Percentiles rank a stretch among this genome's conserved stretches.
These are phyloP conservation scores for Cordyceps tenuipes DNA, from an alignment of 2,329 filamentous ascomycete genomes.

Conservation along the genomic window DNA sequence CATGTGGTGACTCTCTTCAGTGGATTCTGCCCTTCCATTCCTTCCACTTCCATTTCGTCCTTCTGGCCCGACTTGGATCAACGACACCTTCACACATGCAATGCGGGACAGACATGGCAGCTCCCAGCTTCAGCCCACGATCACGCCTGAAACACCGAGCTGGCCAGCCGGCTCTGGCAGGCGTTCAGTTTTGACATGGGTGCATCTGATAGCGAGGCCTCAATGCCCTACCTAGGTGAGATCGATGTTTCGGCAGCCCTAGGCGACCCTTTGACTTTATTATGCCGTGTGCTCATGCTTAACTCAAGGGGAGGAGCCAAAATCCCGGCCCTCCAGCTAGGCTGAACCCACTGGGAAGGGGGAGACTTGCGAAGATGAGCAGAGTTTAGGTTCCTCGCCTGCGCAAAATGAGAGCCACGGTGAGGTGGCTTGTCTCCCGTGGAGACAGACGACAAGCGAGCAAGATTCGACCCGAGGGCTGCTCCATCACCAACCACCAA, in stretches of 20 bases:
- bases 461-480: background rate
- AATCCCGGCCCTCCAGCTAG: background rate
- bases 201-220: background rate
- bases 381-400: background rate
- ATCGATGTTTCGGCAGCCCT: background rate
- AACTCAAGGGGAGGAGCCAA: background rate
- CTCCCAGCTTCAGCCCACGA: background rate
- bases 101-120: background rate
- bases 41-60: background rate
- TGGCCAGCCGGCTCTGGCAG: background rate
- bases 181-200: background rate
- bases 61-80: background rate
- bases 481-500: background rate
- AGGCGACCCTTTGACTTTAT: background rate
- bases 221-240: background rate
- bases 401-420: background rate
- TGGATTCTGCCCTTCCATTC: background rate
- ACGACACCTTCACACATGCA: background rate
- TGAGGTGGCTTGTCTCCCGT: background rate
- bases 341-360: background rate
- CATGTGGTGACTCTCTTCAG: background rate
- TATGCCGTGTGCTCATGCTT: background rate
- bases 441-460: background rate
- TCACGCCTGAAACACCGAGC: conserved; percentile 7
- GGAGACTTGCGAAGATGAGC: background rate